Evolutionary conservation across 2,329 filamentous ascomycete species (phyloP), one percentile per base, ranked within the genome.

Genomic region (Colletotrichum spinosum): DNA sequence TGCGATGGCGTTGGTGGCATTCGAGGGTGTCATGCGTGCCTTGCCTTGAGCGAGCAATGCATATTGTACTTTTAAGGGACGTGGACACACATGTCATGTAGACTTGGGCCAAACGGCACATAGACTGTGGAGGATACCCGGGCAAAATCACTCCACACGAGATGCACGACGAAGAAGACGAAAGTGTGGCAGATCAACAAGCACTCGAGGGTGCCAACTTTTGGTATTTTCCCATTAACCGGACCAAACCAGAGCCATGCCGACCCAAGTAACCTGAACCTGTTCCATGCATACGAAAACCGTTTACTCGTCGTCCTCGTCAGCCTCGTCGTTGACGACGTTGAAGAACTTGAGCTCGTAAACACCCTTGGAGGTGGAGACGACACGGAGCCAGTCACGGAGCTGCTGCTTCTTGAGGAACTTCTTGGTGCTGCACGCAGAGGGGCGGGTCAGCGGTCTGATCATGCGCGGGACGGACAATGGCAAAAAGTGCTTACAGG

Each of bases 331-430:
- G 84, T 97, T 96, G 78, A 97, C 95, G 80, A 99, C 94, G 89
- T 99, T 99, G 94, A 97, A 99, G 94, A 99, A 99, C 88, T 97
- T 94, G 84, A 99, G 92, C 89, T 97, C 94, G 88, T 99, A 99
- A 73, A 97, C 94, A 80, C 96, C 95, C 87, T 95, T 95, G 82
- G 92, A 94, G 81, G 95, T 98, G 75, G 94, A 97, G 79, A 99
- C 96, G 76, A 99, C 95, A 78, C 96, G 94, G 80, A 99, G 92
- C 96, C 96, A 99, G 89, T 99, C 96, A 86, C 96, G 93, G 81
- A 99, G 93, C 90, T 98, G 95, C 89, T 97, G 93, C 93, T 99
- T 99, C 94, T 99, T 99, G 84, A 99, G 92, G 92, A 97, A 99
- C 90, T 99, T 99, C 93, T 99, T 99, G 83, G 96, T 99, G 82